A percentile compares a stretch with the other conserved stretches of the same genome.
Conservation (phyloP, 2,329 filamentous ascomycete genomes). For the Epichloe baconii region DNA sequence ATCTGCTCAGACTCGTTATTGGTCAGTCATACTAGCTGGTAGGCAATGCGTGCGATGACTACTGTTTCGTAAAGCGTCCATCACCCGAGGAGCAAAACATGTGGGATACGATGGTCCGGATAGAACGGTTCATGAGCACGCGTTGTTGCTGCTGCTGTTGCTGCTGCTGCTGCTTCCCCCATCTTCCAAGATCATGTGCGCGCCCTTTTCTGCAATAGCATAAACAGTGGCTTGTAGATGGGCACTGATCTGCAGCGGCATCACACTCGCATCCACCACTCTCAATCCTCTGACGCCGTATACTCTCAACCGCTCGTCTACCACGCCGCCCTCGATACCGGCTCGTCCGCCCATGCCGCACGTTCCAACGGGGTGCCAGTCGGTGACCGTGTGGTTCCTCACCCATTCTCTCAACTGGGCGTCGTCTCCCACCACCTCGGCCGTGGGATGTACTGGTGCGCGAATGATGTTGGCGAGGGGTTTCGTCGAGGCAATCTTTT, state of each 20-base stretch:
- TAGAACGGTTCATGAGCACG: too few relatives aligned
- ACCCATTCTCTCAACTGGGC: constrained; percentile 15
- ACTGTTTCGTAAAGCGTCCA: too few relatives aligned
- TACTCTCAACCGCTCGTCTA: constrained; percentile 14
- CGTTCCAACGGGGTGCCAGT: constrained; percentile 28
- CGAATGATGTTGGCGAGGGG: constrained; percentile 26
- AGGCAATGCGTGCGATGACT: too few relatives aligned
- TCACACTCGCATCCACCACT: constrained; percentile 14
- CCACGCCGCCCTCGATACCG: constrained; percentile 18
- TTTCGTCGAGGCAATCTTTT: constrained; percentile 23
- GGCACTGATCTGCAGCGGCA: constrained; percentile 15
- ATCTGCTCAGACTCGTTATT: too few relatives aligned
- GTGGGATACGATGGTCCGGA: too few relatives aligned
- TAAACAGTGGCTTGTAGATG: constrained; percentile 18
- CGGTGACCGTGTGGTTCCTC: constrained; percentile 16
- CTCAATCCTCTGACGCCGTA: constrained; percentile 13
- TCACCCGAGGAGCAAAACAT: too few relatives aligned
- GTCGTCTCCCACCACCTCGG: constrained; percentile 8
- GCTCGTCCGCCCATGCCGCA: constrained; percentile 20
- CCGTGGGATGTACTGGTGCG: constrained; percentile 13
- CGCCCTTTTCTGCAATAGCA: constrained; percentile 21
- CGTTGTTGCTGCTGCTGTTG: background rate
- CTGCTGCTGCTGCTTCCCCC: background rate
- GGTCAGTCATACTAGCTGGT: too few relatives aligned
- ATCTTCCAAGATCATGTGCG: constrained; percentile 17